These are phyloP conservation scores for Teunomyces stri DNA, from an alignment of 805 yeast genomes.

Conservation along the genomic window DNA sequence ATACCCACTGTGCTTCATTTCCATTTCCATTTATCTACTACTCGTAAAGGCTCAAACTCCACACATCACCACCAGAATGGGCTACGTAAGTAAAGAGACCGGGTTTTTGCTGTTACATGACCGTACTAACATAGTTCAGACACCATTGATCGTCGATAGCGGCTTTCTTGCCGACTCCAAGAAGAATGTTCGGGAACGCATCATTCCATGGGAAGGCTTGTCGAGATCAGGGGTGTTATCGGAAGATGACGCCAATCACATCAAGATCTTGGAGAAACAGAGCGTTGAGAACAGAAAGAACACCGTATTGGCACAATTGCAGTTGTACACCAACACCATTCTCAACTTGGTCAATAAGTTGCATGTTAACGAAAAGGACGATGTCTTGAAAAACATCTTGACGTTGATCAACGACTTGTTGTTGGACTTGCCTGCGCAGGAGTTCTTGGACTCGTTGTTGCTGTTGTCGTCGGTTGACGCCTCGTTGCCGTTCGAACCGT, in stretches of 20 bases:
- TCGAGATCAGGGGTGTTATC: conserved; percentile 69
- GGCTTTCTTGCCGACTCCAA: conserved; percentile 63
- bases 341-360: conserved; percentile 52
- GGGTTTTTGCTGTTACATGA: too few species aligned
- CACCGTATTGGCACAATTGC: conserved; percentile 44
- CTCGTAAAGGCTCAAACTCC: too few species aligned
- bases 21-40: too few species aligned
- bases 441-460: conserved; percentile 39
- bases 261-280: conserved; percentile 53
- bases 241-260: conserved; percentile 62
- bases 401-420: conserved; percentile 61
- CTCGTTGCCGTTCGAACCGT: conserved; percentile 52
- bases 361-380: conserved; percentile 49
- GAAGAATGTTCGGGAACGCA: conserved; percentile 68
- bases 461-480: conserved; percentile 40
- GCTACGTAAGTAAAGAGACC: too few species aligned
- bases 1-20: too few species aligned
- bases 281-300: conserved; percentile 40
- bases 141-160: conserved; percentile 55
- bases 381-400: conserved; percentile 62
- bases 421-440: conserved; percentile 33
- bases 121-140: conserved; percentile 9
- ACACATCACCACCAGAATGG: too few species aligned
- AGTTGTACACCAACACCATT: conserved; percentile 53
- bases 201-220: conserved; percentile 91